phyloP scores from a whole-genome alignment of 1,139 yeast species.

The Lodderomyces orthopsilosis region DNA sequence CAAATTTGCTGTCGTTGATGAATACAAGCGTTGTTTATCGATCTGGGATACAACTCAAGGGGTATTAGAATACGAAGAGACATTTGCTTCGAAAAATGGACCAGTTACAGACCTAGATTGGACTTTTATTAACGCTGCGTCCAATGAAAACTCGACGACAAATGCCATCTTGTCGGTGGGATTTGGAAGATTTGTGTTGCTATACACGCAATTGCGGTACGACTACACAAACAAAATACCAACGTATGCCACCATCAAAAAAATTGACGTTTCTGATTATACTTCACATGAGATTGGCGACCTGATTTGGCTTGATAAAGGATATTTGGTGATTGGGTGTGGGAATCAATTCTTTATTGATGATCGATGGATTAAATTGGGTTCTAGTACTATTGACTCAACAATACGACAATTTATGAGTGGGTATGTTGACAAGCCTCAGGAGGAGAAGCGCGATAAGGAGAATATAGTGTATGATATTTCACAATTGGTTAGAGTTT shows the following conservation, averaged over 20 bases:
- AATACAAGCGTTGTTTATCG: conserved; percentile 46
- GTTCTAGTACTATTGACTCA: conserved; percentile 29
- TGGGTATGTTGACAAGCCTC: conserved; percentile 21
- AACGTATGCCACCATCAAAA: conserved; percentile 72
- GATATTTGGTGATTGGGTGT: conserved; percentile 76
- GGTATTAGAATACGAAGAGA: conserved; percentile 63
- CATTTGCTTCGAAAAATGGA: conserved; percentile 35
- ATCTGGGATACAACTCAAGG: conserved; percentile 77
- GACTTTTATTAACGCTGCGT: conserved; percentile 59
- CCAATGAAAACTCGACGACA: conserved; percentile 28
- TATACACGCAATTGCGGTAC: conserved; percentile 80
- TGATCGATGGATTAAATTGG: conserved; percentile 54
- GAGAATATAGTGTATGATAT: conserved; percentile 31
- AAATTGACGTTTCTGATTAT: conserved; percentile 64
- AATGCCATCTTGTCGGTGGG: conserved; percentile 84
- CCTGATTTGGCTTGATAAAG: conserved; percentile 79
- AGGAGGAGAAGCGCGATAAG: conserved; percentile 15
- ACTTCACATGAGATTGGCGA: conserved; percentile 86
- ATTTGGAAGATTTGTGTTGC: conserved; percentile 55
- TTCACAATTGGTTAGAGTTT: conserved; percentile 61
- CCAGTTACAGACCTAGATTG: conserved; percentile 67
- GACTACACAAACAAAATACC: conserved; percentile 84
- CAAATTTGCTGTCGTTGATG: conserved; percentile 70
- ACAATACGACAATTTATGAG: conserved; percentile 52
- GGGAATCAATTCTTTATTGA: conserved; percentile 88